These are phyloP conservation scores for Phialophora tarda DNA, from an alignment of 2,329 filamentous ascomycete species.

Conservation along the genomic window DNA sequence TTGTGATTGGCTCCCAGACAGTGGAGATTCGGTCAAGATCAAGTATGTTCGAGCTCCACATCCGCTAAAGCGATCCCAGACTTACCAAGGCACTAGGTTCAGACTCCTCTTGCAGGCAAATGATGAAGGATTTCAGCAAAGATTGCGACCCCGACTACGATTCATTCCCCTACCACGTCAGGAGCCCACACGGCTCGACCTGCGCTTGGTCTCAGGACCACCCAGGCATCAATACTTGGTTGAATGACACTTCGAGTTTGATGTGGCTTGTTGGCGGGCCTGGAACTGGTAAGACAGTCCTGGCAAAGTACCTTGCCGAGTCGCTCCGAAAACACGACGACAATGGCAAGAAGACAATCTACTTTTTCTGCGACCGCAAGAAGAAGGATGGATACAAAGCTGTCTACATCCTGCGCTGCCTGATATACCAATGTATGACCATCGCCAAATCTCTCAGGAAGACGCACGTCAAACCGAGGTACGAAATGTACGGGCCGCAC, in stretches of 20 bases:
- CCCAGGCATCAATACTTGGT: not conserved
- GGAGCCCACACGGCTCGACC: not conserved
- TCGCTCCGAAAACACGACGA: not conserved
- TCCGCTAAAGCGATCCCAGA: not conserved
- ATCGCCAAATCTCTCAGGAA: not conserved
- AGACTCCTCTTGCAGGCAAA: not conserved
- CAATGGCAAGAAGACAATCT: not conserved
- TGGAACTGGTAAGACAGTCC: not conserved
- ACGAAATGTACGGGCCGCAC: not conserved
- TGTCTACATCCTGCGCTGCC: not conserved
- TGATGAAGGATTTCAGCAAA: not conserved
- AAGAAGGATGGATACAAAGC: not conserved
- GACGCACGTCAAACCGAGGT: not conserved
- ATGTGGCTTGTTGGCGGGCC: constrained; percentile 4
- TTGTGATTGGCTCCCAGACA: not conserved
- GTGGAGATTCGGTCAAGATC: not conserved
- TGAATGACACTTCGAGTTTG: not conserved
- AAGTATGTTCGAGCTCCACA: not conserved
- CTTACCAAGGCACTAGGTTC: not conserved
- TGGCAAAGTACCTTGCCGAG: not conserved
- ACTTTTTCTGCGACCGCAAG: constrained; percentile 1
- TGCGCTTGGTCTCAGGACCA: not conserved
- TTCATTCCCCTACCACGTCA: not conserved
- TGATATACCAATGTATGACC: constrained; percentile 1
- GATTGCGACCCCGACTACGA: not conserved